Conservation (phyloP, 176 grass and related monocot genomes). For the Urochloa ruziziensis region DNA sequence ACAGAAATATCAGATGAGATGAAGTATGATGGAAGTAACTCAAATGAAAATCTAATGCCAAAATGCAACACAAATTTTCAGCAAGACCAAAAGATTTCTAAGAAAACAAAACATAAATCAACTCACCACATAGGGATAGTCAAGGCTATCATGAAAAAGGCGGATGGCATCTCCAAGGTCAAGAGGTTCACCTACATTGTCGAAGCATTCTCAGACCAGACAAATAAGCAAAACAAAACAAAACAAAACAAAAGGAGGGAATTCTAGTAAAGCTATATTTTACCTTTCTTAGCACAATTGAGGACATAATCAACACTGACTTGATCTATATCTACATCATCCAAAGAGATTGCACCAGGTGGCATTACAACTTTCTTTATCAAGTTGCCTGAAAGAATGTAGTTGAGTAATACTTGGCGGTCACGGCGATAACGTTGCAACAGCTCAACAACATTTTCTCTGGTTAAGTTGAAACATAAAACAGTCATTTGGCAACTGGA, state of each 20-base stretch:
- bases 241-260: neutral
- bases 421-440: slow-evolving; percentile 88
- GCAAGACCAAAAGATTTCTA: neutral
- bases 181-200: slow-evolving; percentile 70
- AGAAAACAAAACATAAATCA: slow-evolving; percentile 21
- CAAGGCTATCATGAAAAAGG: slow-evolving; percentile 95
- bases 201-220: slow-evolving; percentile 30
- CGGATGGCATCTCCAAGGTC: slow-evolving; percentile 91
- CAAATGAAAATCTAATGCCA: neutral
- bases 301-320: slow-evolving; percentile 95
- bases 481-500: slow-evolving; percentile 6
- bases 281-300: slow-evolving; percentile 94
- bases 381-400: slow-evolving; percentile 87
- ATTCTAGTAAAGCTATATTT: neutral
- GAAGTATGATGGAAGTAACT: neutral
- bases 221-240: neutral
- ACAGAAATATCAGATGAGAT: neutral
- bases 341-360: slow-evolving; percentile 85
- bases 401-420: slow-evolving; percentile 86
- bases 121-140: slow-evolving; percentile 85
- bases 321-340: slow-evolving; percentile 95
- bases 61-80: neutral
- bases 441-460: slow-evolving; percentile 76
- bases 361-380: slow-evolving; percentile 99
- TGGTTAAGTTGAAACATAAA: slow-evolving; percentile 33